Base-by-base conservation (phyloP, 306 rosid species). In the Luffa acutangula region DNA sequence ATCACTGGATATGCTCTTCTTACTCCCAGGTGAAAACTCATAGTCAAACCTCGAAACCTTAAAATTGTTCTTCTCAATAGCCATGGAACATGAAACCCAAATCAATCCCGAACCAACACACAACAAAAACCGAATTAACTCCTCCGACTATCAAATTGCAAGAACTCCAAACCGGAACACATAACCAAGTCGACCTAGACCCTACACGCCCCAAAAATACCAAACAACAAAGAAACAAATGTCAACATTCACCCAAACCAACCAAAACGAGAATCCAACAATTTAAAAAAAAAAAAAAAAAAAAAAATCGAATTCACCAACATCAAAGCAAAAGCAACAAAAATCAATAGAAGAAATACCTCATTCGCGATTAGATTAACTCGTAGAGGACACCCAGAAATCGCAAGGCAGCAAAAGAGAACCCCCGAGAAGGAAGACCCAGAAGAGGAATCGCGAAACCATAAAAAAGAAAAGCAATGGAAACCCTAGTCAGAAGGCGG, bases 1-100 rank as follows among this genome's bases (percentile, higher is more conserved):
- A 39, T 96, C 98, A 87, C 96, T 91, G 41, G 98, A 96, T 89
- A 93, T 85, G 77, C 87, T 93, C 81, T 88, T 93, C 90, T 89
- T 90, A 83, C 98, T 91, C 37, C 89, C 78, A 1, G 90, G 93
- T 21, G 97, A 91, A 79, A 87, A 83, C 89, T 93, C 99, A 0
- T 92, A 86, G 86, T 96, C 99, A 82, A 96, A 48, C 93, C 97
- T 90, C 6, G 91, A 88, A 69, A 84, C 97, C 88, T 90, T 96
- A 79, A 90, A 93, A 90, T 79, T 91, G 78, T 91, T 93, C 90
- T 96, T 96, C 89, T 91, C 99, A 88, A 96, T 96, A 82, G 99
- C 99, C 98, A 96, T 96, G 73, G 65, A 87, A 88, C 90, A 86
- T 77, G 85, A 85, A 81, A 86, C 82, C 86, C 71, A 41, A 76